Conservation (phyloP, 1,284 basidiomycete genomes). For the Cystobasidium pallidum region DNA sequence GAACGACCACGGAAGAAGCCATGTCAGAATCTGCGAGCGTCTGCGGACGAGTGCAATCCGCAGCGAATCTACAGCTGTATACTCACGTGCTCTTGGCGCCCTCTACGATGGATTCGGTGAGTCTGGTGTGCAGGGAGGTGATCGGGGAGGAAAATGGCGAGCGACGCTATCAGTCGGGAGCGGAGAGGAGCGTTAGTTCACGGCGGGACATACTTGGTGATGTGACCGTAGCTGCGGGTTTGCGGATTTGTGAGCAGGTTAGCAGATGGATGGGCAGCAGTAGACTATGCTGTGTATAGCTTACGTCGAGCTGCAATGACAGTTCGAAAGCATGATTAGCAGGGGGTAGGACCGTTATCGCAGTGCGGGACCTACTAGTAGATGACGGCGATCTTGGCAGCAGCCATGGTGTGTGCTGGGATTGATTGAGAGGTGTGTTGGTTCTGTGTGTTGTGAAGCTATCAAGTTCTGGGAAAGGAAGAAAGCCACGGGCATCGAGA, state of each 20-base stretch:
- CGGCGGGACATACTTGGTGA: constrained; percentile 12
- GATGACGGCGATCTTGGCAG: constrained; percentile 36
- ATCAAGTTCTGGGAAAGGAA: too few relatives aligned
- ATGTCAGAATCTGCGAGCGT: neutral
- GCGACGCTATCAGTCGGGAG: neutral
- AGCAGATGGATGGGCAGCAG: too few relatives aligned
- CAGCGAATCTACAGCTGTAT: neutral
- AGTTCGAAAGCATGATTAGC: too few relatives aligned
- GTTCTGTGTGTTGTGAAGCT: too few relatives aligned
- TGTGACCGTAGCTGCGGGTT: constrained; percentile 40
- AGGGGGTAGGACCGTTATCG: too few relatives aligned
- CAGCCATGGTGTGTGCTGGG: neutral
- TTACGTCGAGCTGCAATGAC: constrained; percentile 31
- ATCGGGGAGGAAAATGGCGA: constrained; percentile 23
- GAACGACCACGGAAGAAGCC: neutral
- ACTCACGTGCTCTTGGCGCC: constrained; percentile 33
- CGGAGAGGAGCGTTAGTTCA: too few relatives aligned
- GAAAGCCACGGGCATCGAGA: neutral
- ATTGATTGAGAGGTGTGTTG: neutral
- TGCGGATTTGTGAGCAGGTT: too few relatives aligned
- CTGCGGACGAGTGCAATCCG: neutral
- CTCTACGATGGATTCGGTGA: constrained; percentile 33
- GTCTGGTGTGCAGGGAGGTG: constrained; percentile 10
- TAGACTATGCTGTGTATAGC: neutral
- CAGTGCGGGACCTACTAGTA: constrained; percentile 15